A percentile compares a stretch with the other conserved stretches of the same genome.
These are phyloP conservation scores for Kockiozyma suomiensis DNA, from an alignment of 805 yeast species.

Conservation along the genomic window DNA sequence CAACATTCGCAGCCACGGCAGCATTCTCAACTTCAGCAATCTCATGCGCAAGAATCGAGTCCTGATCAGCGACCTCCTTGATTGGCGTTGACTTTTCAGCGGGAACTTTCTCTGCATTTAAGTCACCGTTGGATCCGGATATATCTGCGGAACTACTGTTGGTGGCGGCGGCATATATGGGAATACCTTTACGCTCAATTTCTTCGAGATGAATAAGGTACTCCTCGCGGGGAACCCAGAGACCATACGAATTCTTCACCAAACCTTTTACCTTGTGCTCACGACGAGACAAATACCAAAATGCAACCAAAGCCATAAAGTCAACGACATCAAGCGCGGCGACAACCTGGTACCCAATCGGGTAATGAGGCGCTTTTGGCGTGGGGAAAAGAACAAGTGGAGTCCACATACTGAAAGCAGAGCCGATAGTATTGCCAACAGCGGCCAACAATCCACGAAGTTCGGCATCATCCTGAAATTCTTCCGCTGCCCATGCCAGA, in stretches of 20 bases:
- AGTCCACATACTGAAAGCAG: slow-evolving; percentile 34
- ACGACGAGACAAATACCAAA: slow-evolving; percentile 17
- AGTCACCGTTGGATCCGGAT: neutral
- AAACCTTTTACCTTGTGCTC: slow-evolving; percentile 11
- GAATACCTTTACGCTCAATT: neutral
- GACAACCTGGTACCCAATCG: slow-evolving; percentile 18
- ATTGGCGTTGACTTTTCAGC: neutral
- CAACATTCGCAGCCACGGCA: slow-evolving; percentile 2
- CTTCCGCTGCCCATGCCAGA: slow-evolving; percentile 30
- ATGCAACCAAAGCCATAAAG: slow-evolving; percentile 17
- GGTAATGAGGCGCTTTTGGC: slow-evolving; percentile 25
- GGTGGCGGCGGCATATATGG: neutral
- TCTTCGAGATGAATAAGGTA: slow-evolving; percentile 17
- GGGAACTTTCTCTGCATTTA: neutral
- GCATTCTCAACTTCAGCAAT: slow-evolving; percentile 1
- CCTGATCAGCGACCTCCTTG: neutral
- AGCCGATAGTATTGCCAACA: slow-evolving; percentile 27
- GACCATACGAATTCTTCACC: slow-evolving; percentile 22
- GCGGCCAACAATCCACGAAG: slow-evolving; percentile 26
- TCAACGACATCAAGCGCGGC: slow-evolving; percentile 20
- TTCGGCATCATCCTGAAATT: slow-evolving; percentile 31
- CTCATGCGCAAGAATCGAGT: slow-evolving; percentile 7
- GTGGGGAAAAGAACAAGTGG: slow-evolving; percentile 28
- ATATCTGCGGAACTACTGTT: neutral
- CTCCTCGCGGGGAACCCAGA: slow-evolving; percentile 23